Base-by-base conservation (phyloP, 805 yeast species). In the Suhomyces sp. region DNA sequence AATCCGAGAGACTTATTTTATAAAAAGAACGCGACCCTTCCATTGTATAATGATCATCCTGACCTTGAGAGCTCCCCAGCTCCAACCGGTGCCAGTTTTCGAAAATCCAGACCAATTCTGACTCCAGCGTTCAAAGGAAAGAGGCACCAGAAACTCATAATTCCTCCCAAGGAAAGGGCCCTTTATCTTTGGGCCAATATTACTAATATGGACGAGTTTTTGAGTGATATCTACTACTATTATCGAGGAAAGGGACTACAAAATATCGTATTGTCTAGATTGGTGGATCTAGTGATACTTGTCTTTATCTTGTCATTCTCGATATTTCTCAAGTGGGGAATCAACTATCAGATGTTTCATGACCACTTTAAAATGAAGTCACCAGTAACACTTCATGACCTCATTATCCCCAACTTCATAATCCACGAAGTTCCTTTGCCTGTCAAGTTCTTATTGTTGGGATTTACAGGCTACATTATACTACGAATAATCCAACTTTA, bases 151-250 rank as follows among this genome's bases (percentile, higher is more conserved):
- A 41, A 46, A 40, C 48, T 55, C 46, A 45, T 69, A 5, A 73
- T 76, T 22, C 78, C 79, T 13, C 79, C 79, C 4, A 69, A 68
- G 47, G 97, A 92, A 64, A 74, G 90, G 47, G 96, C 98, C 0
- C 73, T 88, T 15, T 94, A 97, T 90, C 80, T 90, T 55, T 94
- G 99, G 98, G 96, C 98, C 1, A 94, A 94, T 63, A 90, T 94
- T 23, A 90, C 88, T 59, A 94, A 94, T 67, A 78, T 94, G 67
- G 99, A 94, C 71, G 80, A 83, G 46, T 94, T 93, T 61, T 74
- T 94, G 17, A 84, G 83, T 50, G 96, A 93, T 60, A 81, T 92
- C 9, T 94, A 94, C 69, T 78, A 79, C 48, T 94, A 91, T 65
- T 94, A 88, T 66, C 73, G 87, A 26, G 96, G 96, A 2, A 89